These are phyloP conservation scores for Melanomma pulvis-pyrius DNA, from an alignment of 495 filamentous ascomycete genomes.

Conservation along the genomic window DNA sequence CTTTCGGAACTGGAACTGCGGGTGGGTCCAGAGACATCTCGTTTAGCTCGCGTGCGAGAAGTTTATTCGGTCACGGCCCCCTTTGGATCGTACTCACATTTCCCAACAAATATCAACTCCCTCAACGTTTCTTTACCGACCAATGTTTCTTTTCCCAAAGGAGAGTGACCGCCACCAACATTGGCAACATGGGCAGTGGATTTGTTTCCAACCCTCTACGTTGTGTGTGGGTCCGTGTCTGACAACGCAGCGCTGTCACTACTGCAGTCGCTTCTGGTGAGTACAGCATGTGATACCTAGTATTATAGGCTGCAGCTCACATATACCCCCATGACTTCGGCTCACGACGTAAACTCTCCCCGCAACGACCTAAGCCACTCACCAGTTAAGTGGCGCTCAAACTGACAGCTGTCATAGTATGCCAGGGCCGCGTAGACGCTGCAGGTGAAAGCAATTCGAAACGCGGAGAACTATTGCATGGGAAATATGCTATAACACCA, in stretches of 20 bases:
- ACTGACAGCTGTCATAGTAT: conserved; percentile 25
- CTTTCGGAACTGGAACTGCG: no score
- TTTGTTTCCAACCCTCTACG: conserved; percentile 13
- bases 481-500: conserved; percentile 14
- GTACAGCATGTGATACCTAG: conserved; percentile 20
- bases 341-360: background rate
- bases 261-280: conserved; percentile 14
- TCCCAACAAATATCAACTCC: background rate
- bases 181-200: conserved; percentile 1
- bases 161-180: conserved; percentile 21
- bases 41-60: background rate
- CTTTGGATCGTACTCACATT: background rate
- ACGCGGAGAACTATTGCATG: conserved; percentile 28
- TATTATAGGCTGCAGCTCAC: conserved; percentile 16
- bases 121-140: background rate
- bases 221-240: conserved; percentile 6
- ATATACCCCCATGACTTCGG: conserved; percentile 24
- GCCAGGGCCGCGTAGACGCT: background rate
- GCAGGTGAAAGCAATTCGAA: conserved; percentile 26
- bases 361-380: background rate
- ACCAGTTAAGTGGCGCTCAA: conserved; percentile 18
- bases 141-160: background rate
- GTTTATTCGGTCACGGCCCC: background rate
- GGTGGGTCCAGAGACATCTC: background rate
- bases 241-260: conserved; percentile 14